Evolutionary conservation across 139 green algal species (phyloP), one percentile per base, ranked within the genome.

Genomic region (Volvox africanus): DNA sequence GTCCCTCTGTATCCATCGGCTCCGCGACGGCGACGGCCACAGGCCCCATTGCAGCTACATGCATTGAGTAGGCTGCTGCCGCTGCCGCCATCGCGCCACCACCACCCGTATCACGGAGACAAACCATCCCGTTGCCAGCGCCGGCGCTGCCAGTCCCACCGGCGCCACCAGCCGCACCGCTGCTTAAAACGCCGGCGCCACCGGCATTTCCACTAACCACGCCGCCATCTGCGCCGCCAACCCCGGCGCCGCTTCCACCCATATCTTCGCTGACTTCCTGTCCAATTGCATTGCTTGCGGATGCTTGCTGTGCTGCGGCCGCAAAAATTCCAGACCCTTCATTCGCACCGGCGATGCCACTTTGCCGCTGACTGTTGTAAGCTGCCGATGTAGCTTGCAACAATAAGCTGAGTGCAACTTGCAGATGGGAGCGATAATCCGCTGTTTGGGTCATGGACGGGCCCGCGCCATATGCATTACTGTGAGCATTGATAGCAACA

Each of bases 311-410:
- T 11, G 6, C 69, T 26, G 20, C 84, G 20, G 85, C 86, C 0
- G 33, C 87, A 28, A 91, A 91, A 24, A 91, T 68, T 2, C 87
- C 87, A 6, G 87, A 91, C 32, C 87, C 87, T 55, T 91, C 76
- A 32, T 50, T 50, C 0, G 61, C 87, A 26, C 87, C 87, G 0
- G 76, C 87, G 14, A 91, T 67, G 14, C 87, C 87, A 77, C 87
- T 91, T 55, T 91, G 87, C 17, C 75, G 76, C 87, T 91, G 87
- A 75, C 87, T 91, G 87, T 91, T 86, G 61, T 86, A 91, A 6
- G 88, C 88, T 20, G 67, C 77, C 0, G 88, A 91, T 26, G 88
- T 91, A 22, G 88, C 88, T 32, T 91, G 88, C 65, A 87, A 67
- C 36, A 91, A 18, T 36, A 91, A 55, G 65, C 88, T 91, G 0